These are phyloP conservation scores for Athelia psychrophila DNA, from an alignment of 1,284 basidiomycete genomes.

Conservation along the genomic window DNA sequence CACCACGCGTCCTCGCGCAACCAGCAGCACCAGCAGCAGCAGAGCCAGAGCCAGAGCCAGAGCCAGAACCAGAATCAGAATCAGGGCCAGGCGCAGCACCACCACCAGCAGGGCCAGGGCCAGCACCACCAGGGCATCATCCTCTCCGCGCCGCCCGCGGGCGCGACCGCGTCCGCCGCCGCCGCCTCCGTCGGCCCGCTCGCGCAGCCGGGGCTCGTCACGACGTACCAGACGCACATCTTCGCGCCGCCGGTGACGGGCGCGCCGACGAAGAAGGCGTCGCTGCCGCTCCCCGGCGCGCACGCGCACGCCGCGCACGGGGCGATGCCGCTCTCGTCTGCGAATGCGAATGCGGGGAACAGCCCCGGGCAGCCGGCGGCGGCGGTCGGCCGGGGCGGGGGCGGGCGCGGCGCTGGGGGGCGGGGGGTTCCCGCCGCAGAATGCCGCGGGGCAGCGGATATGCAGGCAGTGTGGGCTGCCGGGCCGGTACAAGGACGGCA, in stretches of 20 bases:
- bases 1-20: too few species aligned
- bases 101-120: background rate
- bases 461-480: constrained; percentile 70
- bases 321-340: too few species aligned
- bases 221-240: constrained; percentile 60
- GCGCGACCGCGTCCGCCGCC: background rate
- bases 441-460: constrained; percentile 65
- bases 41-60: too few species aligned
- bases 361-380: constrained; percentile 1
- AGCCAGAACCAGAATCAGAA: too few species aligned
- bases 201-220: constrained; percentile 25
- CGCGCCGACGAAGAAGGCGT: constrained; percentile 56
- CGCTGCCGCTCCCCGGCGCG: background rate
- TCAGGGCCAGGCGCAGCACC: background rate
- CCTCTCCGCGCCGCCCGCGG: background rate
- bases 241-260: constrained; percentile 69
- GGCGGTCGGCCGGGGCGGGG: constrained; percentile 12
- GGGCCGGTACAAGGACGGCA: constrained; percentile 77
- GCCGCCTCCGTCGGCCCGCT: constrained; percentile 24
- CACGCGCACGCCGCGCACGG: too few species aligned
- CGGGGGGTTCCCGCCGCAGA: constrained; percentile 47
- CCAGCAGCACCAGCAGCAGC: too few species aligned
- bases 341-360: background rate
- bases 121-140: background rate
- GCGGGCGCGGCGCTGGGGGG: constrained; percentile 10